These are phyloP conservation scores for Arthrobotrys sphaeroides DNA, from an alignment of 2,329 filamentous ascomycete genomes.

Conservation along the genomic window DNA sequence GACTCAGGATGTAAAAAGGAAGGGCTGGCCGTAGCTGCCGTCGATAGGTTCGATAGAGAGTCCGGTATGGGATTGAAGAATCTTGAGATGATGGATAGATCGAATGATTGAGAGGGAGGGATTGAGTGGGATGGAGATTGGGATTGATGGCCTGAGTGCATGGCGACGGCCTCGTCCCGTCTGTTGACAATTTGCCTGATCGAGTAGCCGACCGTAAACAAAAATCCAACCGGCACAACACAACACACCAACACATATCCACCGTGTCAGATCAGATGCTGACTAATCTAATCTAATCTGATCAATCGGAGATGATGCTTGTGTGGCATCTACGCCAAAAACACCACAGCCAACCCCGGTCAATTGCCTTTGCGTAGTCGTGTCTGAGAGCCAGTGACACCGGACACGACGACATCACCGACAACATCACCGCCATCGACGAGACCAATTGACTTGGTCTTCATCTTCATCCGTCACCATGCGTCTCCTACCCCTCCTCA, in stretches of 20 bases:
- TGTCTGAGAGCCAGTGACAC: no score
- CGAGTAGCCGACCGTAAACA: conserved; percentile 46
- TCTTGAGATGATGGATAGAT: neutral
- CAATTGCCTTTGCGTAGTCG: no score
- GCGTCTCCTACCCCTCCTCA: conserved; percentile 44
- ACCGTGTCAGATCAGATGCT: no score
- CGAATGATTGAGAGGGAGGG: neutral
- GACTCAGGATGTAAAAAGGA: no score
- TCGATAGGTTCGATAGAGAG: conserved; percentile 19
- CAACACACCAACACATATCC: conserved; percentile 21
- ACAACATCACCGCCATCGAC: conserved; percentile 12
- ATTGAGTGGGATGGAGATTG: conserved; percentile 13
- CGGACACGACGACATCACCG: conserved; percentile 25
- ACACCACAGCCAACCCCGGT: conserved; percentile 9
- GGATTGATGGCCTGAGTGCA: neutral
- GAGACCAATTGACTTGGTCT: conserved; percentile 51
- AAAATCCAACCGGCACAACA: conserved; percentile 46
- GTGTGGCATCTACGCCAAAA: conserved; percentile 50
- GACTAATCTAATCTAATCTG: conserved; percentile 42
- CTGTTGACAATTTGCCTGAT: conserved; percentile 49
- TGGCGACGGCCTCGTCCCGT: neutral
- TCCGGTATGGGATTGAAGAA: neutral
- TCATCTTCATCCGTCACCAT: conserved; percentile 21
- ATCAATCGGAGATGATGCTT: conserved; percentile 19
- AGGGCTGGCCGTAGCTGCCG: conserved; percentile 37